Base-by-base conservation (phyloP, 176 grass and related monocot genomes). In the Zea mays region DNA sequence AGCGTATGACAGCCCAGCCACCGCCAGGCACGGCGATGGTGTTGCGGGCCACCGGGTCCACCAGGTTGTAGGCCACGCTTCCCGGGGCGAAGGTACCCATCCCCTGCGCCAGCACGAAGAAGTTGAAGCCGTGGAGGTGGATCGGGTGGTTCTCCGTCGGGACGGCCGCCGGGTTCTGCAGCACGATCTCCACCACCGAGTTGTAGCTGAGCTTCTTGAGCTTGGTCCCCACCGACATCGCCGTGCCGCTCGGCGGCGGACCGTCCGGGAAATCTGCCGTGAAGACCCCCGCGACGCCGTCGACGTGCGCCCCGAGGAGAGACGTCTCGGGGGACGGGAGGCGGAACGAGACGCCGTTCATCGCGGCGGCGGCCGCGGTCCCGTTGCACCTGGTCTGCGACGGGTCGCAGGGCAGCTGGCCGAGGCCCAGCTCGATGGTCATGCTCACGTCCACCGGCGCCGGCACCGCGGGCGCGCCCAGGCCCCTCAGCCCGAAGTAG, bases 101-200 rank as follows among this genome's bases (percentile, higher is more conserved):
- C 9, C 94, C 94, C 78, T 85, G 85, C 45, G 84, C 94, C 9
- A 97, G 72, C 52, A 93, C 91, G 67, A 88, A 97, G 88, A 97
- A 97, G 73, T 93, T 93, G 80, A 82, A 93, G 3, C 91, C 88
- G 36, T 97, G 94, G 73, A 97, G 74, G 81, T 97, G 94, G 67
- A 97, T 84, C 1, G 91, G 94, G 79, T 97, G 94, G 86, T 86
- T 97, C 84, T 97, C 94, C 13, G 77, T 65, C 27, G 80, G 85
- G 3, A 76, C 35, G 3, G 80, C 75, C 9, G 56, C 20, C 15
- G 94, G 92, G 50, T 91, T 85, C 84, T 92, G 86, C 36, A 97
- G 83, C 78, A 97, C 91, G 34, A 97, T 58, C 91, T 97, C 91
- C 70, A 93, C 94, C 20, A 85, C 89, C 58, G 89, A 81, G 70